Conservation (phyloP, 176 grass and related monocot genomes). For the Rhipidocladum racemiflorum region DNA sequence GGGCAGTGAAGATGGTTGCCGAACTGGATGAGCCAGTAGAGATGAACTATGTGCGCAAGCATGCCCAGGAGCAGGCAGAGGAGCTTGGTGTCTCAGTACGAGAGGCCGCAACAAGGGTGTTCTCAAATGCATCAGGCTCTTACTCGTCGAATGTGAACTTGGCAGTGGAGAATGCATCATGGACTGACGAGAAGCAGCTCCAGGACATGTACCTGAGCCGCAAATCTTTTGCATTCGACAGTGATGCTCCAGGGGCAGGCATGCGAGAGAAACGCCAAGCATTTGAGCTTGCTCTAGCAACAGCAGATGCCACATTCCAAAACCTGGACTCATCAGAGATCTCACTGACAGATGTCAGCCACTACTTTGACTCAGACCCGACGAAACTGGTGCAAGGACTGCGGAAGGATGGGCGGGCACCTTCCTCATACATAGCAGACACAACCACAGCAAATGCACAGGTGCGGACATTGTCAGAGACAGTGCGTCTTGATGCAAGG, state of each 20-base stretch:
- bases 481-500: slow-evolving; percentile 81
- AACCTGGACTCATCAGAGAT: slow-evolving; percentile 99
- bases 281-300: slow-evolving; percentile 86
- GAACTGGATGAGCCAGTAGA: slow-evolving; percentile 92
- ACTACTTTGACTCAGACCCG: slow-evolving; percentile 97
- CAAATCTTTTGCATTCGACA: slow-evolving; percentile 91
- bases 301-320: slow-evolving; percentile 95
- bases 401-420: slow-evolving; percentile 81
- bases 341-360: slow-evolving; percentile 97
- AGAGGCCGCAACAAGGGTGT: slow-evolving; percentile 88
- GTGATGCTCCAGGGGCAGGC: slow-evolving; percentile 80
- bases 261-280: slow-evolving; percentile 87
- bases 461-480: slow-evolving; percentile 88
- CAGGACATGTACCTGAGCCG: slow-evolving; percentile 99
- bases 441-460: slow-evolving; percentile 97
- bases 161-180: slow-evolving; percentile 95
- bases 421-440: slow-evolving; percentile 79
- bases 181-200: slow-evolving; percentile 95
- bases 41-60: slow-evolving; percentile 94
- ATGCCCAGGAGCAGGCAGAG: slow-evolving; percentile 78
- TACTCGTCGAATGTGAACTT: slow-evolving; percentile 97
- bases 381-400: slow-evolving; percentile 91
- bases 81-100: slow-evolving; percentile 75
- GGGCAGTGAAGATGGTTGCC: slow-evolving; percentile 92
- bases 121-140: slow-evolving; percentile 97